Percentiles rank a stretch among this genome's conserved stretches.
phyloP scores from a whole-genome alignment of 257 asterid genomes.

The Gardenia jasminoides region DNA sequence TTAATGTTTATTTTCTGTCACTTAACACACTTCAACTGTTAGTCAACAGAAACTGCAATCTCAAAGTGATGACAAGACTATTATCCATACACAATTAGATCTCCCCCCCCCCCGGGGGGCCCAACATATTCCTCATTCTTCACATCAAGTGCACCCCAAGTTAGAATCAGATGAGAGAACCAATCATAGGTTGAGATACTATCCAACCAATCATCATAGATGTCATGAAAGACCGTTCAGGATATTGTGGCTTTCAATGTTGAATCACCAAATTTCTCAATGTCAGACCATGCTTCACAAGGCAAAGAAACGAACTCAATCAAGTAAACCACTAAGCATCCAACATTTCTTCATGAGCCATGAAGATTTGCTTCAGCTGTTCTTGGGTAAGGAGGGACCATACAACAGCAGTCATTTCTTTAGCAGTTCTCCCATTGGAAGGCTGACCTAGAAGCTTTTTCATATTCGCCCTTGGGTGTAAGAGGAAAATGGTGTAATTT shows the following conservation, averaged over 20 bases:
- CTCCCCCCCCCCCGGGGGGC: neutral
- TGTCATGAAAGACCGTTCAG: constrained; percentile 90
- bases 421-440: constrained; percentile 99
- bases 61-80: neutral
- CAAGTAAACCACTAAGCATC: constrained; percentile 96
- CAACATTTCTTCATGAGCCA: constrained; percentile 93
- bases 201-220: constrained; percentile 97
- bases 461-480: constrained; percentile 96
- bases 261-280: constrained; percentile 96
- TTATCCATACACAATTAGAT: no score
- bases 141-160: constrained; percentile 90
- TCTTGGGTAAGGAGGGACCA: constrained; percentile 94
- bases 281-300: constrained; percentile 96
- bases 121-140: constrained; percentile 53
- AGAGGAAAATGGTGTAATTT: constrained; percentile 93
- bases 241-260: constrained; percentile 95
- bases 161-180: constrained; percentile 86
- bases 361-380: constrained; percentile 92
- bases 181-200: constrained; percentile 93
- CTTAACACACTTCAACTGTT: neutral
- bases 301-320: constrained; percentile 97
- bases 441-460: constrained; percentile 96
- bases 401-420: constrained; percentile 96
- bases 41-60: neutral
- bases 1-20: neutral